Evolutionary conservation across 176 grass and related monocot genomes (phyloP), one percentile per base, ranked within the genome.

Genomic region (Bonia amplexicaulis): DNA sequence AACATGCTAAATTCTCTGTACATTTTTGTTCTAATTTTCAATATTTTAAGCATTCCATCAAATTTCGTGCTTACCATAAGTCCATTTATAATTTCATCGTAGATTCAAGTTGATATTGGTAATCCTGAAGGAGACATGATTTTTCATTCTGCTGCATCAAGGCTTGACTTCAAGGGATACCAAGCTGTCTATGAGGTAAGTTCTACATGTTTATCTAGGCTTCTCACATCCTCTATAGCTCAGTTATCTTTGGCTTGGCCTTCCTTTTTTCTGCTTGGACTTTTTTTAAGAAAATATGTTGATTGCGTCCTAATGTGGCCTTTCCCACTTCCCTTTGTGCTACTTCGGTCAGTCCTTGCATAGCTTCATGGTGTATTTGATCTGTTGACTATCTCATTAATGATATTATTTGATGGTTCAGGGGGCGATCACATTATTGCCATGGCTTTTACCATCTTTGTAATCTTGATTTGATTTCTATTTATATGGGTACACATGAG

Each of bases 91-190:
- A 53, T 87, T 88, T 10, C 23, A 68, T 55, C 87, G 13, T 87
- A 98, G 96, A 90, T 98, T 87, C 96, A 98, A 95, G 91, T 89
- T 83, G 93, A 95, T 59, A 94, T 95, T 89, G 89, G 83, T 76
- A 90, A 85, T 87, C 39, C 83, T 84, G 29, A 90, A 84, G 85
- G 90, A 79, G 86, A 84, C 42, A 85, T 94, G 80, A 73, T 80
- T 78, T 88, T 95, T 80, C 96, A 87, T 79, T 90, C 96, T 7
- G 49, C 73, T 54, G 91, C 89, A 77, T 98, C 96, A 78, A 91
- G 49, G 82, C 80, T 92, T 44, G 87, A 88, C 75, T 98, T 93
- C 87, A 85, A 87, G 72, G 96, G 96, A 85, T 98, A 93, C 84
- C 88, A 85, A 80, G 89, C 86, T 10, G 91, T 93, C 75, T 92